A percentile compares a stretch with the other conserved stretches of the same genome.
phyloP scores from a whole-genome alignment of 768 basidiomycete genomes.

The Tulasnella sp. region DNA sequence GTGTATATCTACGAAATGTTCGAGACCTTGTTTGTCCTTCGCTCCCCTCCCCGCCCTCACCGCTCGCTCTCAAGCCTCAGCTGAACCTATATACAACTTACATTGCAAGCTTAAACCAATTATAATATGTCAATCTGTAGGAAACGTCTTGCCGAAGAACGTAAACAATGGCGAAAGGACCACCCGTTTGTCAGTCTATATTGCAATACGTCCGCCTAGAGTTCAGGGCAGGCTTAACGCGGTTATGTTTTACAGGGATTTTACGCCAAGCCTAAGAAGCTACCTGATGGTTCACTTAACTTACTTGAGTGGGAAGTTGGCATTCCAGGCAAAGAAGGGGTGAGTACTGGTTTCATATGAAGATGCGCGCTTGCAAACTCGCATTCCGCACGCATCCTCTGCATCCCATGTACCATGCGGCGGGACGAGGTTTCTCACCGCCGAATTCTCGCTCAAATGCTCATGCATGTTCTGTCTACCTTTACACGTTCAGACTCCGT shows the following conservation, averaged over 20 bases:
- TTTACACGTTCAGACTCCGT: conserved; percentile 57
- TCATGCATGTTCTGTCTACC: neutral
- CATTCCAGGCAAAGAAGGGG: conserved; percentile 84
- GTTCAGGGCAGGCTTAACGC: neutral
- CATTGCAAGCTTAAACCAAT: neutral
- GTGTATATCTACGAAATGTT: neutral
- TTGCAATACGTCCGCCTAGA: neutral
- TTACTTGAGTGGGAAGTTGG: conserved; percentile 98
- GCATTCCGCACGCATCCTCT: neutral
- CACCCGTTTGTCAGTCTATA: conserved; percentile 78
- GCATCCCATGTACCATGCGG: neutral
- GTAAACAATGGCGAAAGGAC: conserved; percentile 98
- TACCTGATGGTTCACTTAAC: conserved; percentile 87
- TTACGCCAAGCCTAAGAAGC: conserved; percentile 88
- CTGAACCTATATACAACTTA: neutral
- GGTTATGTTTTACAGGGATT: conserved; percentile 56
- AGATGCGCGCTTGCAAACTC: neutral
- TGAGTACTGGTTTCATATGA: conserved; percentile 34
- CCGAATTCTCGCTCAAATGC: neutral
- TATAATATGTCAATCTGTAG: conserved; percentile 49
- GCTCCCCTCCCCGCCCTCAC: neutral
- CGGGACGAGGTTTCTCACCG: neutral
- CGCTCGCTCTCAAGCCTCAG: neutral
- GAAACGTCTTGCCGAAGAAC: conserved; percentile 86
- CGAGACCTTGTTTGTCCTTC: neutral